These are phyloP conservation scores for Phytophthora citrophthora DNA, from an alignment of 352 stramenopile species.

Conservation along the genomic window DNA sequence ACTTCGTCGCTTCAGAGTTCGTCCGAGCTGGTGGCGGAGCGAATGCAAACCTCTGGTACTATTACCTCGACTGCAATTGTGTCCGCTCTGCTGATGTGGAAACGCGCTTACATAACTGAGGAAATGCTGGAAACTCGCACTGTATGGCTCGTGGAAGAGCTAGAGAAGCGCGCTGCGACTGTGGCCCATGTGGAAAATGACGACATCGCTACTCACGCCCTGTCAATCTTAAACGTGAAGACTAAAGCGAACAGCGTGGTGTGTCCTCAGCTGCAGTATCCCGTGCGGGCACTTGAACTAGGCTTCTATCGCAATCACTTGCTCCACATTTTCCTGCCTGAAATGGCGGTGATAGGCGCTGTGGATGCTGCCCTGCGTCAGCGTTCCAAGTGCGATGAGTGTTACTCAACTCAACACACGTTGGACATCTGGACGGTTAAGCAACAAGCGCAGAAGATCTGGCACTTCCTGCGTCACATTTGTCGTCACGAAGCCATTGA, in stretches of 20 bases:
- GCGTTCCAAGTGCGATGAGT: conserved; percentile 9
- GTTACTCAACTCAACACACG: conserved; percentile 1
- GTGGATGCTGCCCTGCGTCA: conserved; percentile 51
- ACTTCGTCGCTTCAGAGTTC: conserved; percentile 54
- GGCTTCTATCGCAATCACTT: conserved; percentile 90
- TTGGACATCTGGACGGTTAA: conserved; percentile 44
- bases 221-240: conserved; percentile 66
- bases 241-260: conserved; percentile 51
- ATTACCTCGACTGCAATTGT: conserved; percentile 81
- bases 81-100: conserved; percentile 81
- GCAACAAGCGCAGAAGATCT: conserved; percentile 55
- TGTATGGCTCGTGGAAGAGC: conserved; percentile 64
- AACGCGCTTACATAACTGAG: conserved; percentile 60
- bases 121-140: conserved; percentile 64
- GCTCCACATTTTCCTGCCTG: conserved; percentile 78
- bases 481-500: conserved; percentile 65
- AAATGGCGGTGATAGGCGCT: conserved; percentile 74
- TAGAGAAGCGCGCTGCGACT: conserved; percentile 50
- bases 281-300: conserved; percentile 72
- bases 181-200: conserved; percentile 68
- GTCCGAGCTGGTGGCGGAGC: conserved; percentile 57
- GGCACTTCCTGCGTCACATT: conserved; percentile 71
- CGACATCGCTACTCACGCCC: conserved; percentile 60
- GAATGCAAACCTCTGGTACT: conserved; percentile 80
- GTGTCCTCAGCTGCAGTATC: conserved; percentile 57